These are phyloP conservation scores for Tothia fuscella DNA, from an alignment of 2,329 filamentous ascomycete species.

Conservation along the genomic window DNA sequence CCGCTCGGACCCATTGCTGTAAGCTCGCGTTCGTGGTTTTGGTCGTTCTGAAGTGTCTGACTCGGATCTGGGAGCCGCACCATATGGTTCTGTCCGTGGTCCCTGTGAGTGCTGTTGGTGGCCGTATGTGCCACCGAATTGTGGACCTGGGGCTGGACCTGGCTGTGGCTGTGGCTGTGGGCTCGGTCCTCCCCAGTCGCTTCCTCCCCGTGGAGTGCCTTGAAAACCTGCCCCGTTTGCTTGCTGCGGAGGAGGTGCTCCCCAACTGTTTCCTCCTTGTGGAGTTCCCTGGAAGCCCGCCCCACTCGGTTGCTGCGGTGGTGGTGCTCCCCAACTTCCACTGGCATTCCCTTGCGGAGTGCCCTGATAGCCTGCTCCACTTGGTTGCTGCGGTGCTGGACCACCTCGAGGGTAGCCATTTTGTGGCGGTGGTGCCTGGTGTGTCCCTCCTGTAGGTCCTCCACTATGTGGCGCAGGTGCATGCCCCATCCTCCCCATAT, in stretches of 20 bases:
- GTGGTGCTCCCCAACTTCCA: no score
- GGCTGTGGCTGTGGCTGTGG: conserved; percentile 5
- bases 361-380: not conserved
- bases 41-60: conserved; percentile 8
- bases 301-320: not conserved
- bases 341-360: conserved; percentile 2
- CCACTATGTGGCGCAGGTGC: conserved; percentile 11
- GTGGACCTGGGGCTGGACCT: conserved; percentile 4
- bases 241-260: not conserved
- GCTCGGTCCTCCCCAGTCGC: not conserved
- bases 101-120: conserved; percentile 6
- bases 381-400: conserved; percentile 2
- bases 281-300: not conserved
- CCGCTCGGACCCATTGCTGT: conserved; percentile 7
- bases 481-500: conserved; percentile 46
- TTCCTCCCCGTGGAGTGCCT: not conserved
- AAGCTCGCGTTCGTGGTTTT: conserved; percentile 2
- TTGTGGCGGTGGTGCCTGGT: conserved; percentile 4
- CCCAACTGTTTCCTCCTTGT: not conserved
- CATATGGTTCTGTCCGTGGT: conserved; percentile 6
- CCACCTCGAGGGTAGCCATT: not conserved
- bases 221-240: not conserved
- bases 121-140: no score
- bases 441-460: conserved; percentile 1
- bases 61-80: conserved; percentile 4